Percentiles rank a stretch among this genome's conserved stretches.
These are phyloP conservation scores for Fusarium sororula DNA, from an alignment of 2,329 filamentous ascomycete genomes.

Conservation along the genomic window DNA sequence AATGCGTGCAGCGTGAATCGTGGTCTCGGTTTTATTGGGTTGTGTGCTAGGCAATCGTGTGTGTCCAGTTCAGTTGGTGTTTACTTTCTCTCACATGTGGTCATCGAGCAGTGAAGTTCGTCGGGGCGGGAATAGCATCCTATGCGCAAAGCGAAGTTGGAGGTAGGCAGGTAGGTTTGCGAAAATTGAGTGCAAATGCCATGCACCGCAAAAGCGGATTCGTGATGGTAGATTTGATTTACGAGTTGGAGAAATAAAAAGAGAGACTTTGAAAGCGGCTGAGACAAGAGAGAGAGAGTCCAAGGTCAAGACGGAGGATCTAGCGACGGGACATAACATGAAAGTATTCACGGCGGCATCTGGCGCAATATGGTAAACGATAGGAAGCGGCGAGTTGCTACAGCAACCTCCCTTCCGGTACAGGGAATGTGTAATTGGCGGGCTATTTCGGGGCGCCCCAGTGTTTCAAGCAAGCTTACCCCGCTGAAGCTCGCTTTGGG, in stretches of 20 bases:
- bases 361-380: conserved; percentile 9
- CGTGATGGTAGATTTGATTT: conserved; percentile 1
- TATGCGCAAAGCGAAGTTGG: conserved; percentile 33
- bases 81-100: conserved; percentile 43
- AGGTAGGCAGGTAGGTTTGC: background rate
- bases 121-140: conserved; percentile 38
- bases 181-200: conserved; percentile 13
- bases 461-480: conserved; percentile 41
- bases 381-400: conserved; percentile 31
- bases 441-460: conserved; percentile 33
- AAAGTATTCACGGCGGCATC: conserved; percentile 36
- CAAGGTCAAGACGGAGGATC: conserved; percentile 9
- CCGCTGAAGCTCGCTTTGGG: conserved; percentile 38
- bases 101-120: conserved; percentile 42
- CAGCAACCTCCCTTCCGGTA: conserved; percentile 28
- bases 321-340: conserved; percentile 11
- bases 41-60: conserved; percentile 25
- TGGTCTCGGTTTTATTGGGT: conserved; percentile 25
- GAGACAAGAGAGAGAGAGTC: conserved; percentile 35
- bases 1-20: conserved; percentile 13
- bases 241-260: conserved; percentile 21
- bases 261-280: conserved; percentile 32
- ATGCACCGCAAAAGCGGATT: conserved; percentile 29
- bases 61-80: conserved; percentile 27
- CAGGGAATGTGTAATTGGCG: conserved; percentile 22